Percentiles rank a stretch among this genome's conserved stretches.
Conservation (phyloP, 1,139 yeast genomes). For the Kodamaea ohmeri region DNA sequence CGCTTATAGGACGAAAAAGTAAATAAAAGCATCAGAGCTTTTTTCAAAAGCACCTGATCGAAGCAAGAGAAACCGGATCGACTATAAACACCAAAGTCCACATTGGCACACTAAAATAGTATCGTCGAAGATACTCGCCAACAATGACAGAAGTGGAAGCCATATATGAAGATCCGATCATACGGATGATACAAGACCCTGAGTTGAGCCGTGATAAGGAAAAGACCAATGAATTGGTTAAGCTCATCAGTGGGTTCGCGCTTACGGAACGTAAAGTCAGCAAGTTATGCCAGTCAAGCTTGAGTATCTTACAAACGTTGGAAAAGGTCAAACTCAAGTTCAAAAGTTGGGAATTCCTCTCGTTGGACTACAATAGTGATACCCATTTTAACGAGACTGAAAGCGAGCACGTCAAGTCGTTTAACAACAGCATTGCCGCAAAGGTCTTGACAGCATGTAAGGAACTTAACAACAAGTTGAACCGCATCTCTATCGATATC, state of each 20-base stretch:
- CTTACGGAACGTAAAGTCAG: constrained; percentile 47
- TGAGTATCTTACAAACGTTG: constrained; percentile 47
- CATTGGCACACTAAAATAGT: background rate
- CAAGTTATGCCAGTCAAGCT: constrained; percentile 48
- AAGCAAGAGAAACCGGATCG: background rate
- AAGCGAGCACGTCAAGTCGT: constrained; percentile 31
- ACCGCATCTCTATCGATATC: constrained; percentile 43
- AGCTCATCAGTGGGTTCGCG: constrained; percentile 43
- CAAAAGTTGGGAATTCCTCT: constrained; percentile 56
- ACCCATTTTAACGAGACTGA: constrained; percentile 31
- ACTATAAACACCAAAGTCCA: background rate
- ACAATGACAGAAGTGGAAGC: constrained; percentile 4
- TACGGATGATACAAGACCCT: constrained; percentile 48
- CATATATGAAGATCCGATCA: constrained; percentile 42
- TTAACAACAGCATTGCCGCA: constrained; percentile 47
- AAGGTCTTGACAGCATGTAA: constrained; percentile 49
- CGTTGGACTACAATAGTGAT: constrained; percentile 50
- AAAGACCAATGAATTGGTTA: constrained; percentile 41
- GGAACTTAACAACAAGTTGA: constrained; percentile 43
- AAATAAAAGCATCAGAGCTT: background rate
- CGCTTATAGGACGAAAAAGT: background rate
- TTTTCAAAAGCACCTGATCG: constrained; percentile 2
- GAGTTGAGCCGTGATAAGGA: constrained; percentile 43
- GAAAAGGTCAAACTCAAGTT: constrained; percentile 49
- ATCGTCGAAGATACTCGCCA: background rate